Evolutionary conservation across 2,329 filamentous ascomycete species (phyloP).

Genomic region (Cordyceps fumosorosea): DNA sequence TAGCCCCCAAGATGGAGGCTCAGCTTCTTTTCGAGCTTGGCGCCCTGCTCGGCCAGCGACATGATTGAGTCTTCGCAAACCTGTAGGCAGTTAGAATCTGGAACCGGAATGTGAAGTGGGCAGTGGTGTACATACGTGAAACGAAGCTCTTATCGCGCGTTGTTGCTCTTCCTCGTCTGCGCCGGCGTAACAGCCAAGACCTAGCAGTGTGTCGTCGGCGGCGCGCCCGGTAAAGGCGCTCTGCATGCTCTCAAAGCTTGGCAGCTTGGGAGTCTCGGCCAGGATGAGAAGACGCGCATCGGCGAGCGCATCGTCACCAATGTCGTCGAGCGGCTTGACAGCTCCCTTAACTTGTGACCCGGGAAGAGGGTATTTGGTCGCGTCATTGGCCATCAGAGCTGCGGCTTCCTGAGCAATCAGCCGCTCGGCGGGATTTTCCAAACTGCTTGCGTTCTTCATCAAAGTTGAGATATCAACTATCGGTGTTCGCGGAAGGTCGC

Average conservation of each 20-base stretch:
- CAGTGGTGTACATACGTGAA: slow-evolving; percentile 53
- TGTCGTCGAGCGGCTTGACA: slow-evolving; percentile 50
- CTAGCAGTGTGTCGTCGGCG: slow-evolving; percentile 59
- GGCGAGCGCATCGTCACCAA: slow-evolving; percentile 66
- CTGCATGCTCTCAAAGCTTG: slow-evolving; percentile 45
- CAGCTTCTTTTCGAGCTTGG: slow-evolving; percentile 93
- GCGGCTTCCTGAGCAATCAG: slow-evolving; percentile 73
- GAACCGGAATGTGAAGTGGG: background rate
- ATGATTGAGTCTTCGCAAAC: slow-evolving; percentile 68
- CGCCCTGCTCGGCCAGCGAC: slow-evolving; percentile 67
- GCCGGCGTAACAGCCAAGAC: slow-evolving; percentile 72
- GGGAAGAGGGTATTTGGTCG: slow-evolving; percentile 64
- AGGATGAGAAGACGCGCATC: slow-evolving; percentile 72
- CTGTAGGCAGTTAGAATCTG: slow-evolving; percentile 32
- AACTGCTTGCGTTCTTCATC: slow-evolving; percentile 53
- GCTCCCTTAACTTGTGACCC: slow-evolving; percentile 59
- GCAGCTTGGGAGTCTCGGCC: slow-evolving; percentile 54
- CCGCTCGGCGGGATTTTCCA: slow-evolving; percentile 57
- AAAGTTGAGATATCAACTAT: slow-evolving; percentile 65
- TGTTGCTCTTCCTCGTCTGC: slow-evolving; percentile 66
- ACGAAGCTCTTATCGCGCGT: slow-evolving; percentile 59
- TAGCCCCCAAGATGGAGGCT: slow-evolving; percentile 82
- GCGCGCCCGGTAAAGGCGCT: slow-evolving; percentile 47
- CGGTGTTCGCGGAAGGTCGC: slow-evolving; percentile 68
- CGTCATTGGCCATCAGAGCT: slow-evolving; percentile 75